These are phyloP conservation scores for Thymus quinquecostatus DNA, from an alignment of 257 asterid species.

Conservation along the genomic window DNA sequence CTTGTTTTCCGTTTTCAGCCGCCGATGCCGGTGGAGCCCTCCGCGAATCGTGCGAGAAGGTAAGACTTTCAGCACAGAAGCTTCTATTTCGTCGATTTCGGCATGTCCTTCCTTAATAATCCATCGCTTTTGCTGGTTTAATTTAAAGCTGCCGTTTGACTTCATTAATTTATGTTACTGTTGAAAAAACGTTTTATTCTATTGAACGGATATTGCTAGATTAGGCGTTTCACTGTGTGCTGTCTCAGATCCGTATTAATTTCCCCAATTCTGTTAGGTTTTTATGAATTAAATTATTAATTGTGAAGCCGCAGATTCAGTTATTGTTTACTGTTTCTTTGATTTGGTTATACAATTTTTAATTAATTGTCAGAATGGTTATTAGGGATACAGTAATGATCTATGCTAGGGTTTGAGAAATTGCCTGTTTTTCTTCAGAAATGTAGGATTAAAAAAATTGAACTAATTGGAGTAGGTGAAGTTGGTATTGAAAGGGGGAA, in stretches of 20 bases:
- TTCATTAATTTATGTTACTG: constrained; percentile 16
- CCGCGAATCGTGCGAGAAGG: neutral
- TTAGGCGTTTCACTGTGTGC: constrained; percentile 8
- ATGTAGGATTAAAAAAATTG: too few relatives aligned
- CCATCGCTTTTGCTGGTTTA: constrained; percentile 2
- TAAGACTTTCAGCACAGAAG: neutral
- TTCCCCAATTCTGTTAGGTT: neutral
- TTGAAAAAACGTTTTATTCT: constrained; percentile 1
- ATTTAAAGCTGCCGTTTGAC: neutral
- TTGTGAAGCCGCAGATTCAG: constrained; percentile 2
- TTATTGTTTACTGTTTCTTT: neutral
- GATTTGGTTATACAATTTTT: constrained; percentile 1
- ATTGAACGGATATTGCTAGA: constrained; percentile 16
- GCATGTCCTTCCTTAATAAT: constrained; percentile 16
- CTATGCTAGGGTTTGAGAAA: constrained; percentile 8
- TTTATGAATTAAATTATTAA: neutral
- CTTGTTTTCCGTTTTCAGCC: neutral
- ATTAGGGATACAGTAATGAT: constrained; percentile 1
- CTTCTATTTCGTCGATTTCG: neutral
- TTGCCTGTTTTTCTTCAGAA: neutral
- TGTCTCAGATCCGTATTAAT: constrained; percentile 14
- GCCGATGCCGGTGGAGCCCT: neutral
- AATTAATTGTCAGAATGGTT: constrained; percentile 6
- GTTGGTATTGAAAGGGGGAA: neutral
- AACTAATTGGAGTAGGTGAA: neutral